phyloP scores from a whole-genome alignment of 2,329 filamentous ascomycete genomes.

The Cercospora nicotianae region DNA sequence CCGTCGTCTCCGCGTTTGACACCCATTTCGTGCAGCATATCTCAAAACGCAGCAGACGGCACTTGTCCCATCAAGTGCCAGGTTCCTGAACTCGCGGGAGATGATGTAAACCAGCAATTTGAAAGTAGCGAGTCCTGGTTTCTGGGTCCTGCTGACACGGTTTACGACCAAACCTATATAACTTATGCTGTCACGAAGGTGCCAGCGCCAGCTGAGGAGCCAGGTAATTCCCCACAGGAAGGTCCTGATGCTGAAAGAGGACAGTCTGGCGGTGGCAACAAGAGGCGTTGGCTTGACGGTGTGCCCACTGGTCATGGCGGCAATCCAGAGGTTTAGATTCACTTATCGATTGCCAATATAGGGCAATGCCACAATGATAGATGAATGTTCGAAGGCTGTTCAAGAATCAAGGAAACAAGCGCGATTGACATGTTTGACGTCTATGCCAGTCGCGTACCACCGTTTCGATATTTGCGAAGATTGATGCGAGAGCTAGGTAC shows the following conservation, averaged over 20 bases:
- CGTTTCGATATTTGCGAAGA: too few relatives aligned
- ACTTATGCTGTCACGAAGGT: neutral
- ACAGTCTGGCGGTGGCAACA: neutral
- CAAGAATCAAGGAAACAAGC: too few relatives aligned
- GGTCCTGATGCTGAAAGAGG: neutral
- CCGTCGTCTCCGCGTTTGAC: neutral
- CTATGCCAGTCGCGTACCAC: too few relatives aligned
- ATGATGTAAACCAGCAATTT: neutral
- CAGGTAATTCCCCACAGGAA: neutral
- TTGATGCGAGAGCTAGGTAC: too few relatives aligned
- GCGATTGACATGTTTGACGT: too few relatives aligned
- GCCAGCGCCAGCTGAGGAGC: neutral
- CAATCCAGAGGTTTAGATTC: neutral
- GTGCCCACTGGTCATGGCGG: neutral
- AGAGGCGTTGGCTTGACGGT: neutral
- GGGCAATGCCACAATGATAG: too few relatives aligned
- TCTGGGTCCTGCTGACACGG: neutral
- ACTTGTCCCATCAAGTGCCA: neutral
- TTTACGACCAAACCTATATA: neutral
- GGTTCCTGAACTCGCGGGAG: neutral
- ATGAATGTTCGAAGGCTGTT: too few relatives aligned
- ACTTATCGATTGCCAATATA: too few relatives aligned
- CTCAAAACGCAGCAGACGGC: neutral
- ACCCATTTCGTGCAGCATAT: neutral
- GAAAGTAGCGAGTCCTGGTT: neutral